Base-by-base conservation (phyloP, 2,329 filamentous ascomycete species). In the Fusarium paranaense region DNA sequence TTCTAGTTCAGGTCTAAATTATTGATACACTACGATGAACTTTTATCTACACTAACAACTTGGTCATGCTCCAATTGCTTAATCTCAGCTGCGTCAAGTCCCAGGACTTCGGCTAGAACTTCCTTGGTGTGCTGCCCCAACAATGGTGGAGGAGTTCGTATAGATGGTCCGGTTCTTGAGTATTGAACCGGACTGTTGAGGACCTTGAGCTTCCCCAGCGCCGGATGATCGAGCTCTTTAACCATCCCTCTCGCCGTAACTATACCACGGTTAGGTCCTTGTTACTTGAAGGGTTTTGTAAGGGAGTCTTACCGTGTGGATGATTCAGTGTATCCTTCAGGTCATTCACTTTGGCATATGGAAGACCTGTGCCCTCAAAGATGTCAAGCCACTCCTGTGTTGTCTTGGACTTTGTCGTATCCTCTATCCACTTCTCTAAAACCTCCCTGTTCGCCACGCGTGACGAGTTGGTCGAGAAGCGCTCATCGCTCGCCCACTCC, bases 171-270 rank as follows among this genome's bases (percentile, higher is more conserved):
- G 27, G 92, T 93, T 74, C 95, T 90, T 6, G 95, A 97, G 81
- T 95, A 98, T 81, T 99, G 98, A 67, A 98, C 92, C 0, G 96
- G 96, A 1, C 94, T 97, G 78, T 97, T 98, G 40, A 98, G 91
- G 76, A 98, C 85, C 82, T 95, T 95, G 72, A 98, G 92, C 0
- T 91, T 89, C 0, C 97, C 96, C 81, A 95, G 98, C 2, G 87
- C 86, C 5, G 90, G 90, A 80, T 99, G 96, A 0, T 97, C 89
- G 22, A 98, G 86, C 79, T 97, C 93, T 14, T 93, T 90, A 0
- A 98, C 92, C 96, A 99, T 98, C 64, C 91, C 88, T 62, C 96
- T 89, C 25, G 95, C 95, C 7, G 22, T 32, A 1, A 71, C 67
- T 71, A 2, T 7, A 13, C 22, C 5, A 52, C 10, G 18, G 6